A percentile compares a stretch with the other conserved stretches of the same genome.
phyloP scores from a whole-genome alignment of 192 early-diverging fungal genomes.

The Mortierella antarctica region DNA sequence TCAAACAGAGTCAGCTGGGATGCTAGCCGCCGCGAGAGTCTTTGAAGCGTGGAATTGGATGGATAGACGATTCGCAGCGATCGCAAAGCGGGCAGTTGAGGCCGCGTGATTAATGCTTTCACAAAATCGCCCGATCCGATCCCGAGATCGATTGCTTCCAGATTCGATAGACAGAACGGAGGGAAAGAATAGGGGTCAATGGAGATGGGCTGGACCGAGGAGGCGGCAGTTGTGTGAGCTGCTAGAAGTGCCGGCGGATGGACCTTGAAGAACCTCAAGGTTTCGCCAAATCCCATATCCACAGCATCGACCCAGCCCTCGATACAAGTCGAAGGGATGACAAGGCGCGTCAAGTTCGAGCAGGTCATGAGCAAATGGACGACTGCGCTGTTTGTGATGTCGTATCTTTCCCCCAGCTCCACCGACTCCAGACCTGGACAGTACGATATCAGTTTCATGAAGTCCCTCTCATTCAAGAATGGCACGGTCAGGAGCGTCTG shows the following conservation, averaged over 20 bases:
- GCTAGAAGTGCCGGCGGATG: background rate
- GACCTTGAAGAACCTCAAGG: slow-evolving; percentile 4
- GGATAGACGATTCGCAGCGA: slow-evolving; percentile 15
- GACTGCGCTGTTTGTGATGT: slow-evolving; percentile 7
- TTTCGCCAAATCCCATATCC: slow-evolving; percentile 25
- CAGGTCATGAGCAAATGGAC: slow-evolving; percentile 17
- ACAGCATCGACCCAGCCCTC: slow-evolving; percentile 16
- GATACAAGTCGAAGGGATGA: slow-evolving; percentile 11
- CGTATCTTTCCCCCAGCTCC: slow-evolving; percentile 12
- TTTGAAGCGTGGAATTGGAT: slow-evolving; percentile 4
- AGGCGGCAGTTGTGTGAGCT: background rate
- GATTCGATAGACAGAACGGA: background rate
- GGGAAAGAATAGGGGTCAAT: slow-evolving; percentile 11
- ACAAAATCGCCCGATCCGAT: slow-evolving; percentile 6
- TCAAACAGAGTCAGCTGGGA: slow-evolving; percentile 19
- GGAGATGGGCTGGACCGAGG: background rate
- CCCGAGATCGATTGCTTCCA: slow-evolving; percentile 20
- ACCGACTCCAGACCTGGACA: slow-evolving; percentile 13
- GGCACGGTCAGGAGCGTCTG: slow-evolving; percentile 13
- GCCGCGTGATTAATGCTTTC: slow-evolving; percentile 6
- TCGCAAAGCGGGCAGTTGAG: background rate
- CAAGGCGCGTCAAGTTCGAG: background rate
- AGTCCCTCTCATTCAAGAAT: slow-evolving; percentile 8
- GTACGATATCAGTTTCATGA: slow-evolving; percentile 7
- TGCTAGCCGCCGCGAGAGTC: slow-evolving; percentile 4